phyloP scores from a whole-genome alignment of 441 rosid genomes.

The Populus hybrid region DNA sequence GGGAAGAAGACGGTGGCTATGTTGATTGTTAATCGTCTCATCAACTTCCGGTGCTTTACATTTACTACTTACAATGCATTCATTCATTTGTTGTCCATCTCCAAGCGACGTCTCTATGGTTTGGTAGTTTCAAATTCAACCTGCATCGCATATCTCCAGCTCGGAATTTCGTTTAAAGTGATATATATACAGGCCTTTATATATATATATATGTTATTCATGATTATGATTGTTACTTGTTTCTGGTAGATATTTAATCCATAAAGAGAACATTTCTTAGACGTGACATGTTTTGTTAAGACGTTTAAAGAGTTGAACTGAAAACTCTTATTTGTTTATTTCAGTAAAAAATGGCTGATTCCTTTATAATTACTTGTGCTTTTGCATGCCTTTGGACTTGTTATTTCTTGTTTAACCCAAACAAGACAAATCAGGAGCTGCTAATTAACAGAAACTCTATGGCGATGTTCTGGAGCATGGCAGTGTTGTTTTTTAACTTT shows the following conservation, averaged over 20 bases:
- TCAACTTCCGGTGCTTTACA: slow-evolving; percentile 5
- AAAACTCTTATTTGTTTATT: slow-evolving; percentile 15
- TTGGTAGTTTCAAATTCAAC: slow-evolving; percentile 18
- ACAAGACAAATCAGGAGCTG: not conserved
- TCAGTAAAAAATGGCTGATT: slow-evolving; percentile 5
- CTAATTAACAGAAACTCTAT: not conserved
- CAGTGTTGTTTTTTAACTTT: too few species aligned
- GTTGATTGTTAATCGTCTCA: slow-evolving; percentile 1
- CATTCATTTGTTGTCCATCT: slow-evolving; percentile 48
- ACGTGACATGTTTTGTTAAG: slow-evolving; percentile 24
- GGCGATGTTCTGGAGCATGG: too few species aligned
- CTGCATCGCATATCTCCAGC: slow-evolving; percentile 21
- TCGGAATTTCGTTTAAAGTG: slow-evolving; percentile 30
- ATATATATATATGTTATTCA: not conserved
- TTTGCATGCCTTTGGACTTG: not conserved
- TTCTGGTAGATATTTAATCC: slow-evolving; percentile 24
- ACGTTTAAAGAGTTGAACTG: slow-evolving; percentile 26
- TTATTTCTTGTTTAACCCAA: not conserved
- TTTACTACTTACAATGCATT: slow-evolving; percentile 27
- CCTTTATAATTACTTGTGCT: not conserved
- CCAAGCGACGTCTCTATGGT: slow-evolving; percentile 13
- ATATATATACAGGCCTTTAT: slow-evolving; percentile 18
- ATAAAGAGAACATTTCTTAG: slow-evolving; percentile 25
- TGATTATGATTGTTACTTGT: slow-evolving; percentile 15
- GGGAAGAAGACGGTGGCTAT: slow-evolving; percentile 12